Evolutionary conservation across 192 early-diverging fungal genomes (phyloP).

Genomic region (Gamsiella multidivaricata): DNA sequence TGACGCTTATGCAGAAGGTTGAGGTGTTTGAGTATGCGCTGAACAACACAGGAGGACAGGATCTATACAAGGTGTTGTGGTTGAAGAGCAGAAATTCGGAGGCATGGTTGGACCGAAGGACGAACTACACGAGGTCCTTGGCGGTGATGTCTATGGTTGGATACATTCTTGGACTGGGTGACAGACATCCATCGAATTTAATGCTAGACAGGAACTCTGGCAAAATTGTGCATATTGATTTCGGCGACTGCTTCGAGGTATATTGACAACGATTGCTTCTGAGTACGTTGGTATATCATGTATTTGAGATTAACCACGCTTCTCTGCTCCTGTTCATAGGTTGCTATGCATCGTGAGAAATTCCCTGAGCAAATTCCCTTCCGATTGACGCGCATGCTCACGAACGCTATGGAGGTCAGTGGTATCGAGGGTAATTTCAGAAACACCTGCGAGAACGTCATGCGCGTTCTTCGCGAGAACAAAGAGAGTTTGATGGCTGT

Average conservation of each 20-base stretch:
- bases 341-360: constrained; percentile 95
- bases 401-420: constrained; percentile 97
- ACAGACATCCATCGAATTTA: constrained; percentile 96
- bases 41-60: constrained; percentile 89
- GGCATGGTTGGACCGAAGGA: constrained; percentile 93
- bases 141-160: constrained; percentile 99
- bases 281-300: not conserved
- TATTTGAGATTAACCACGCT: not conserved
- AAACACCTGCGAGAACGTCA: constrained; percentile 94
- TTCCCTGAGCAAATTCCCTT: constrained; percentile 99
- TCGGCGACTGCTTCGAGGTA: constrained; percentile 97
- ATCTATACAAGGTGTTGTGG: constrained; percentile 94
- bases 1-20: constrained; percentile 88
- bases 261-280: too few relatives aligned
- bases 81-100: constrained; percentile 95
- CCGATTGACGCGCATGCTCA: constrained; percentile 96
- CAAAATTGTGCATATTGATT: constrained; percentile 97
- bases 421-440: constrained; percentile 97
- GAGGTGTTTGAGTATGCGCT: constrained; percentile 96
- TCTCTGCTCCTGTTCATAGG: constrained; percentile 54
- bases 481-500: constrained; percentile 98
- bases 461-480: constrained; percentile 94
- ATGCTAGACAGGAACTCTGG: constrained; percentile 90
- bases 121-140: constrained; percentile 94
- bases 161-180: constrained; percentile 96